phyloP scores from a whole-genome alignment of 495 filamentous ascomycete genomes.

The Neurospora terricola region DNA sequence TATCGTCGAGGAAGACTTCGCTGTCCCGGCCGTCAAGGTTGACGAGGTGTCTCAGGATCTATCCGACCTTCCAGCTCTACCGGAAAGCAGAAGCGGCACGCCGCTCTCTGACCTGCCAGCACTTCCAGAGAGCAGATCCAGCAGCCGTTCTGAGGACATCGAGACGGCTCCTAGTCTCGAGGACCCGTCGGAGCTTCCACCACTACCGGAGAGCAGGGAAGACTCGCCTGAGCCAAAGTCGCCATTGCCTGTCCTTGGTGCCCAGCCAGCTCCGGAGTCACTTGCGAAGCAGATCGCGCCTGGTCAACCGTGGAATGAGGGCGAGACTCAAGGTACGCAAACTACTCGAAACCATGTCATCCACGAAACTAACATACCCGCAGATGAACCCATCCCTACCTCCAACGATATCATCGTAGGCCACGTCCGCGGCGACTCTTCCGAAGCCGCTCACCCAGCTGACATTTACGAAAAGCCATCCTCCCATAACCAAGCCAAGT shows the following conservation, averaged over 20 bases:
- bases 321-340: neutral
- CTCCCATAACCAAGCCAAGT: conserved; percentile 5
- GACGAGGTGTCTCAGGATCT: neutral
- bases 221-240: conserved; percentile 5
- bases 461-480: conserved; percentile 9
- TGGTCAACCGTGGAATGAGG: neutral
- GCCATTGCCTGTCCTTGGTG: neutral
- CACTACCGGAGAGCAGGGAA: conserved; percentile 1
- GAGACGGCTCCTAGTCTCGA: neutral
- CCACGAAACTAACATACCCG: neutral
- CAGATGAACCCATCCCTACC: neutral
- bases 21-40: neutral
- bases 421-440: conserved; percentile 12
- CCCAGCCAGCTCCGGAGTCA: neutral
- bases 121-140: neutral
- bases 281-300: neutral
- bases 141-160: neutral
- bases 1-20: neutral
- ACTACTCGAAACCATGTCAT: too few relatives aligned
- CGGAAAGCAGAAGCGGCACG: conserved; percentile 2
- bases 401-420: conserved; percentile 16
- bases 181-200: neutral
- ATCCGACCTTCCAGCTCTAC: neutral
- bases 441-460: conserved; percentile 1
- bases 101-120: neutral